Conservation (phyloP, 441 rosid genomes). For the Geranium incanum region DNA sequence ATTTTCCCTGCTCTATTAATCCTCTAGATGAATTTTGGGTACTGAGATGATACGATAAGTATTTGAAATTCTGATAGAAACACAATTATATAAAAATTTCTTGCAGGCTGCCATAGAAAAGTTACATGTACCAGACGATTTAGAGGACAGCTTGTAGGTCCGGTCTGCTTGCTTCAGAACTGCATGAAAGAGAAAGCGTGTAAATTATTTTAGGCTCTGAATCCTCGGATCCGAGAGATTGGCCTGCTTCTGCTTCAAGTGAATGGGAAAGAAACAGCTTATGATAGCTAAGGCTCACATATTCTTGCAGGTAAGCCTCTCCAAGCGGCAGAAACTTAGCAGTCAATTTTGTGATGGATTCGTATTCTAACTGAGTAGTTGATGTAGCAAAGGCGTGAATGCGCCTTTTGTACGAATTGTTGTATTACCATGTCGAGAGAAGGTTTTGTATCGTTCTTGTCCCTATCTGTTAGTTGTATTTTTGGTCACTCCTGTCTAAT, state of each 20-base stretch:
- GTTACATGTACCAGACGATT: constrained; percentile 62
- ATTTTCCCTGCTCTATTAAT: too few relatives aligned
- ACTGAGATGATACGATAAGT: background rate
- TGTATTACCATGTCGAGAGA: constrained; percentile 17
- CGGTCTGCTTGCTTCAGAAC: background rate
- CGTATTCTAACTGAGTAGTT: constrained; percentile 11
- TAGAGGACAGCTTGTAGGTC: constrained; percentile 40
- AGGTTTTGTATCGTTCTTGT: constrained; percentile 19
- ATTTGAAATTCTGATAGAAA: background rate
- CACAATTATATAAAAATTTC: background rate
- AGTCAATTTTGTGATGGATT: constrained; percentile 29
- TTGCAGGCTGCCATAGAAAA: constrained; percentile 71
- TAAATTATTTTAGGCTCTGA: constrained; percentile 22
- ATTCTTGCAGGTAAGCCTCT: constrained; percentile 5
- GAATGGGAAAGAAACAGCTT: constrained; percentile 12
- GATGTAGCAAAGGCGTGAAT: constrained; percentile 18
- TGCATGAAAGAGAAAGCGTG: constrained; percentile 14
- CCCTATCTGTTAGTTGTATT: constrained; percentile 20
- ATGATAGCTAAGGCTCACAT: background rate
- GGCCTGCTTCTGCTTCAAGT: constrained; percentile 6
- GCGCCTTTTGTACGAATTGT: constrained; percentile 24
- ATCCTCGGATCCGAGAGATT: constrained; percentile 10
- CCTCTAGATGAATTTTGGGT: too few relatives aligned
- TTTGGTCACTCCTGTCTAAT: background rate
- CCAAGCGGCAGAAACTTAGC: constrained; percentile 7